Base-by-base conservation (phyloP, 305 asterid genomes). In the Andrographis paniculata region DNA sequence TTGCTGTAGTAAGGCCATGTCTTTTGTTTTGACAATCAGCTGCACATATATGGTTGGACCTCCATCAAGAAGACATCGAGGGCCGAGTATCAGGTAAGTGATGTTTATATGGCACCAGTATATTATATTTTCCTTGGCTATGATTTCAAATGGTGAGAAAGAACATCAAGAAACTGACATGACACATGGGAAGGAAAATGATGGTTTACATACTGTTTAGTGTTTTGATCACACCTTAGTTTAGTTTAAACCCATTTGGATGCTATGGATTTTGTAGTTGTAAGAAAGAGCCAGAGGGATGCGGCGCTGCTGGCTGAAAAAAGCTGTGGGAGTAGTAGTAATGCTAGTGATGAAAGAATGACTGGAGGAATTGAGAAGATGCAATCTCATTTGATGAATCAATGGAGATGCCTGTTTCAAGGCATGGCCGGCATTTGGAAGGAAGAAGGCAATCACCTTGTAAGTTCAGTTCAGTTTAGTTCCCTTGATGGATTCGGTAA, bases 401-500 rank as follows among this genome's bases (percentile, higher is more conserved):
- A 72, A 24, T 88, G 97, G 97, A 77, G 73, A 56, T 71, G 84
- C 63, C 97, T 88, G 58, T 88, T 81, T 70, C 76, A 59, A 52
- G 71, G 66, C 49, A 82, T 74, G 85, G 76, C 82, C 28, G 68
- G 53, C 38, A 63, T 57, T 58, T 77, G 72, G 71, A 78, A 67
- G 53, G 61, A 56, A 14, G 97, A 88, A 71, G 69, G 61, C 44
- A 77, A 61, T 60, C 79, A 73, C 65, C 84, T 84, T 45, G 97
- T 88, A 68, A 79, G 97, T 56, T 37, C 45, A 13, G 17, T 28
- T 18, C 30, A 24, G 30, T 24, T 24, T 24, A 8, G 30, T 24
- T 8, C 30, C 8, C 8, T 24, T 24, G 8, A 3, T 24, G 8
- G 6, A 24, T 24, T n/a, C n/a, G 8, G 8, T 24, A 8, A 24